Evolutionary conservation across 2,329 filamentous ascomycete species (phyloP).

Genomic region (Talaromyces marneffei): DNA sequence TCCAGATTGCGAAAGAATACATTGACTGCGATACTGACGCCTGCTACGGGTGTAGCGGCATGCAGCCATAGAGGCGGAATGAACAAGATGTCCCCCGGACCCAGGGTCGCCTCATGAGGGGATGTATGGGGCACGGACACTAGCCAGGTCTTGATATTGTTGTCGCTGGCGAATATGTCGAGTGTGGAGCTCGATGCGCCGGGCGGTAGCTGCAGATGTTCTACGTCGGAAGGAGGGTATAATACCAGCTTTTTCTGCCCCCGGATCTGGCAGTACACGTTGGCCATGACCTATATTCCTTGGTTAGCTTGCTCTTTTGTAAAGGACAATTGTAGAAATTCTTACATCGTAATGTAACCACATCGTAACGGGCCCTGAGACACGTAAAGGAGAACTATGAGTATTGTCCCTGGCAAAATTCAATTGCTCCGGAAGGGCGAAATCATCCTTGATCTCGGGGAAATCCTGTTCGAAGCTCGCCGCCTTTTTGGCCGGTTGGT

Average conservation of each 20-base stretch:
- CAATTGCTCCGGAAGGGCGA: constrained; percentile 60
- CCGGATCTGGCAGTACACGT: constrained; percentile 72
- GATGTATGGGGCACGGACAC: constrained; percentile 58
- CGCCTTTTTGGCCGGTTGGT: constrained; percentile 62
- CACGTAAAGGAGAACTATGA: constrained; percentile 73
- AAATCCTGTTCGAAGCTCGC: constrained; percentile 69
- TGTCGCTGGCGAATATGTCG: constrained; percentile 56
- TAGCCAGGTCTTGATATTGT: constrained; percentile 28
- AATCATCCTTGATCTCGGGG: constrained; percentile 62
- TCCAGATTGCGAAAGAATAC: constrained; percentile 75
- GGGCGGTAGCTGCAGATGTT: constrained; percentile 62
- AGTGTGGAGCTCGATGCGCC: constrained; percentile 75
- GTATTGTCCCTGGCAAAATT: constrained; percentile 53
- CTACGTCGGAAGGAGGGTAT: constrained; percentile 72
- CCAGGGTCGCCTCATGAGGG: constrained; percentile 61
- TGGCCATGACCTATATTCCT: constrained; percentile 66
- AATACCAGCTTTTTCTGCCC: constrained; percentile 69
- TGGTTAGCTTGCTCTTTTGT: neutral
- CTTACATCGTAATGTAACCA: constrained; percentile 82
- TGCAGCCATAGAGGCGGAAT: constrained; percentile 82
- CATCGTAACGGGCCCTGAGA: constrained; percentile 75
- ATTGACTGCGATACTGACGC: constrained; percentile 73
- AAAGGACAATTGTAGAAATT: neutral
- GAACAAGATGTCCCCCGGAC: constrained; percentile 70
- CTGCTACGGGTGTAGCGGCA: constrained; percentile 45